Evolutionary conservation across 306 rosid species (phyloP), one percentile per base, ranked within the genome.

Genomic region (Cucumis melo): DNA sequence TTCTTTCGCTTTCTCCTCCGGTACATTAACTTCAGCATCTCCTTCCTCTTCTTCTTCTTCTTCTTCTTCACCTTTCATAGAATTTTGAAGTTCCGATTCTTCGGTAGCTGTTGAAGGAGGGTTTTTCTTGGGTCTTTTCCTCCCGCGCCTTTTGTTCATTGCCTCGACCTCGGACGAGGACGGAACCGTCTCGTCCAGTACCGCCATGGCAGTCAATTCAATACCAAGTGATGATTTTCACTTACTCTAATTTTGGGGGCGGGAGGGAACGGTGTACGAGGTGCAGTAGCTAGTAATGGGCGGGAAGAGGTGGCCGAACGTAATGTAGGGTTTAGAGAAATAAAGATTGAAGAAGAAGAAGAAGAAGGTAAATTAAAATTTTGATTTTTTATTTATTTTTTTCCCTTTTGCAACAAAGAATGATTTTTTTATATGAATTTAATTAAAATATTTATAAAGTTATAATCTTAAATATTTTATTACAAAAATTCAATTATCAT

Each of bases 61-160:
- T 36, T 36, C 39, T 19, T 54, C 58, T 17, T 54, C 58, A 54
- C 20, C 58, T 54, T 54, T n/a, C 3, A 39, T 54, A 10, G 36
- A 48, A 10, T 63, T 54, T 17, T 74, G 29, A 27, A 46, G 59
- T 1, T 78, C 83, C 11, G 62, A 9, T 14, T 16, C 73, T 44
- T 80, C 83, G 2, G 17, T 61, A 1, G 2, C 66, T 0, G 73
- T 16, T 7, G 80, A 48, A 61, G 60, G 55, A 11, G 39, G 16
- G 6, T 11, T 57, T 21, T 85, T 92, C 20, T 80, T 82, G 12
- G 79, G 79, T 78, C 88, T 84, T 27, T 84, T 90, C 42, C 97
- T 83, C 77, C 86, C 90, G 81, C 90, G 87, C 88, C 85, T 71
- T 71, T 46, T 87, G 80, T 64, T 82, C 80, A 71, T 65, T 9